Percentiles rank a stretch among this genome's conserved stretches.
Conservation (phyloP, 768 basidiomycete species). For the Neoboletus subvelutipes region DNA sequence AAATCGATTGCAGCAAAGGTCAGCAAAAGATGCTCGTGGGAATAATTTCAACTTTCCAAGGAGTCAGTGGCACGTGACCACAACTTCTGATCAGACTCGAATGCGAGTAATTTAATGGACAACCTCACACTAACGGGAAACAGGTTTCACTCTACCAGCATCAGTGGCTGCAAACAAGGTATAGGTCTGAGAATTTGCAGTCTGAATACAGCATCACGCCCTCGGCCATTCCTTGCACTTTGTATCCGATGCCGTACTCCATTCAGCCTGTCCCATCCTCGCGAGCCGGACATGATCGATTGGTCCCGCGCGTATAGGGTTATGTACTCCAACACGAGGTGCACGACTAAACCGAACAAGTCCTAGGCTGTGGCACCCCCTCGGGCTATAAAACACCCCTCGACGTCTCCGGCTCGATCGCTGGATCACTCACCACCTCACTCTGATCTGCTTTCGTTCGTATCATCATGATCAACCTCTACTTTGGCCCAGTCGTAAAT, state of each 20-base stretch:
- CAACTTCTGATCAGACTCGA: too few species aligned
- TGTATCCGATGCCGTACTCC: not conserved
- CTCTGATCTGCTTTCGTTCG: not conserved
- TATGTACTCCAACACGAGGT: not conserved
- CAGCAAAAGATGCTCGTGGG: too few species aligned
- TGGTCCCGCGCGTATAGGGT: not conserved
- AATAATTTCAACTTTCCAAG: too few species aligned
- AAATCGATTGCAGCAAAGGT: too few species aligned
- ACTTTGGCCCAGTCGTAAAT: conserved; percentile 59
- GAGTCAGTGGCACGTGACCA: too few species aligned
- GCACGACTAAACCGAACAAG: not conserved
- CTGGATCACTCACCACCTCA: not conserved
- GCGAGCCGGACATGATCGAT: not conserved
- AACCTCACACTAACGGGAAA: too few species aligned
- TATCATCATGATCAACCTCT: conserved; percentile 34
- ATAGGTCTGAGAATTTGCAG: too few species aligned
- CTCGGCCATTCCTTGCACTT: not conserved
- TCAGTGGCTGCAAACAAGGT: too few species aligned
- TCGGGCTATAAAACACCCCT: not conserved
- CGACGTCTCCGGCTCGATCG: not conserved
- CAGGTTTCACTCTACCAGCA: too few species aligned
- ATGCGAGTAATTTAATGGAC: too few species aligned
- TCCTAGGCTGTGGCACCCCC: not conserved
- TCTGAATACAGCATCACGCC: not conserved
- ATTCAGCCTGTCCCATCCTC: not conserved